Evolutionary conservation across 495 filamentous ascomycete genomes (phyloP).

Genomic region (Chaetomidium leptoderma): DNA sequence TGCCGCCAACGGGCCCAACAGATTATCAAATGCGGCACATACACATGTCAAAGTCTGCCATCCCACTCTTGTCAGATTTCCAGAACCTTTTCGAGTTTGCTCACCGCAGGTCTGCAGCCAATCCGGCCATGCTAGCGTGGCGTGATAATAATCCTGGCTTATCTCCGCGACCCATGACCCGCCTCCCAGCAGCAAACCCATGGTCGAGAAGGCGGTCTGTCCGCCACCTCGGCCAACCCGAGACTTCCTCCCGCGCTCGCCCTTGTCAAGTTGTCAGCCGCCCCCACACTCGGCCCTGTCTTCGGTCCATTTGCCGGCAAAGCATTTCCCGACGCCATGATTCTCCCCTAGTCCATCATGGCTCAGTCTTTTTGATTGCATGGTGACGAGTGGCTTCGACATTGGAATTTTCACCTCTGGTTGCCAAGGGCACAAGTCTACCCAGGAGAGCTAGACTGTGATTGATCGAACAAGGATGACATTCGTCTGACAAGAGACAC

Average conservation of each 20-base stretch:
- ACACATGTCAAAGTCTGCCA: neutral
- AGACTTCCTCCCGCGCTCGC: neutral
- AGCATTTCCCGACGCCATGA: too few species aligned
- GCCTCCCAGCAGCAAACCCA: slow-evolving; percentile 5
- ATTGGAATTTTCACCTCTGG: too few species aligned
- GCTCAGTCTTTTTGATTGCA: too few species aligned
- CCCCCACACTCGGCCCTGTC: neutral
- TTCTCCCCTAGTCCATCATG: too few species aligned
- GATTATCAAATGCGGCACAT: neutral
- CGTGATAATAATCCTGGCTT: neutral
- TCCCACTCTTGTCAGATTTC: neutral
- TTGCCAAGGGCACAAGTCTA: too few species aligned
- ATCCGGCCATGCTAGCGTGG: neutral
- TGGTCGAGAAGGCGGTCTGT: slow-evolving; percentile 6
- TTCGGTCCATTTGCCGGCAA: neutral
- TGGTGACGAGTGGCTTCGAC: too few species aligned
- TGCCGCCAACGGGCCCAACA: slow-evolving; percentile 5
- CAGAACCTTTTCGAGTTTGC: neutral
- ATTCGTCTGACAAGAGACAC: too few species aligned
- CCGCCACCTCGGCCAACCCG: slow-evolving; percentile 1
- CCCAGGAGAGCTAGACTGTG: too few species aligned
- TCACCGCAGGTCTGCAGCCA: slow-evolving; percentile 8
- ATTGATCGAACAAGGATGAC: too few species aligned
- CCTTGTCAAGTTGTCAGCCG: too few species aligned
- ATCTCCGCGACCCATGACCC: slow-evolving; percentile 4